Evolutionary conservation across 139 green algal genomes (phyloP).

Genomic region (Ettlia oleoabundans): DNA sequence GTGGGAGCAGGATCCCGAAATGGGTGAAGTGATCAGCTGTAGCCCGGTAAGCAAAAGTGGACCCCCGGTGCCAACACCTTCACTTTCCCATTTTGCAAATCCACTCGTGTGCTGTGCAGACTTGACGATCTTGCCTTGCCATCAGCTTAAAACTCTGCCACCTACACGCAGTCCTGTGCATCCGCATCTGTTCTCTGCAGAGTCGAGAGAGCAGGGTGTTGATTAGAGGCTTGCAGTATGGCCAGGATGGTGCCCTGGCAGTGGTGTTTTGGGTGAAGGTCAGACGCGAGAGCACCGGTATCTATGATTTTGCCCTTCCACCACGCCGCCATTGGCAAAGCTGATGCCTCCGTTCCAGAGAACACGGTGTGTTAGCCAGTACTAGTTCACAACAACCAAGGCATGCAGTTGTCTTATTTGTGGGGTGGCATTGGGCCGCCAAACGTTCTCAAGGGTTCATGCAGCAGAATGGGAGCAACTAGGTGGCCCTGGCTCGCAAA

Average conservation of each 20-base stretch:
- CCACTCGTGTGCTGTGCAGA: not conserved
- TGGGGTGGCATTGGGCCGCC: too few species aligned
- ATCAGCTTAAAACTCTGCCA: too few species aligned
- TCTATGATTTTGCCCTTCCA: conserved; percentile 9
- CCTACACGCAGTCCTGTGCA: not conserved
- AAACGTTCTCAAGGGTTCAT: too few species aligned
- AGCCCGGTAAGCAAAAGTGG: not conserved
- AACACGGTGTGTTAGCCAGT: not conserved
- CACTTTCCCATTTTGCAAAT: not conserved
- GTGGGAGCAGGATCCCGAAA: not conserved
- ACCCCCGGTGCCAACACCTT: not conserved
- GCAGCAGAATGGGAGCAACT: too few species aligned
- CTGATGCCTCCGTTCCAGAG: not conserved
- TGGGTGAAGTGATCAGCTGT: conserved; percentile 34
- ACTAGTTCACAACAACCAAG: not conserved
- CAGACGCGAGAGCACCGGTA: not conserved
- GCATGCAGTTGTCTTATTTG: too few species aligned
- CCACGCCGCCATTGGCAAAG: not conserved
- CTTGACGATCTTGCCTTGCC: not conserved
- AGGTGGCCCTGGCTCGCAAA: too few species aligned
- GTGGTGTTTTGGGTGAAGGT: conserved; percentile 37
- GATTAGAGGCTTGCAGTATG: conserved; percentile 41
- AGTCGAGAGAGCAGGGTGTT: conserved; percentile 3
- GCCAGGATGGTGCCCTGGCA: conserved; percentile 29
- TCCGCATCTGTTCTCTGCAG: not conserved